These are phyloP conservation scores for Cronartium ribicola DNA, from an alignment of 1,284 basidiomycete species.

Conservation along the genomic window DNA sequence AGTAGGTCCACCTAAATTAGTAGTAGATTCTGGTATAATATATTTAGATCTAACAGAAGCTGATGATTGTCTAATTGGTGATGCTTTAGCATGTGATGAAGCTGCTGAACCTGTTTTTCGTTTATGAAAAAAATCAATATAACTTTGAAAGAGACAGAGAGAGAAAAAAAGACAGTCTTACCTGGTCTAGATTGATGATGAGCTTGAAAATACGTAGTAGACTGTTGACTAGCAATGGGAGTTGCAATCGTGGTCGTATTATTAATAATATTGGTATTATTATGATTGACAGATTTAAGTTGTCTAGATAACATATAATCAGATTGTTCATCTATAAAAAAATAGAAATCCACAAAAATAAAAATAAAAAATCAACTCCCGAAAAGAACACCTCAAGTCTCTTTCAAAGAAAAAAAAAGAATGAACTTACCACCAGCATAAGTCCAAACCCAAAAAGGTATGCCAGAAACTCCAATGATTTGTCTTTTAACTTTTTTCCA, in stretches of 20 bases:
- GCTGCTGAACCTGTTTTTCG: conserved; percentile 12
- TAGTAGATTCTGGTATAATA: background rate
- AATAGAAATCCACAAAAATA: background rate
- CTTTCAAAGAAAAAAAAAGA: background rate
- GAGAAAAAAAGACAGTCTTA: background rate
- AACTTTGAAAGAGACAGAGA: background rate
- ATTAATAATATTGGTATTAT: no score
- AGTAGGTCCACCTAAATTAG: conserved; percentile 30
- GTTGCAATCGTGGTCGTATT: background rate
- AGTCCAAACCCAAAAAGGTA: conserved; percentile 34
- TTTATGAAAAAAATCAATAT: background rate
- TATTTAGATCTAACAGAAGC: conserved; percentile 5
- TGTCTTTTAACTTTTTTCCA: conserved; percentile 31
- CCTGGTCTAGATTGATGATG: conserved; percentile 31
- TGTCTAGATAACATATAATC: conserved; percentile 26
- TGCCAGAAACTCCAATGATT: conserved; percentile 31
- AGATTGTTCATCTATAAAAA: conserved; percentile 25
- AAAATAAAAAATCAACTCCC: background rate
- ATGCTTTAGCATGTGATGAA: conserved; percentile 29
- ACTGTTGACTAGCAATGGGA: background rate
- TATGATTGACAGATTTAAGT: background rate
- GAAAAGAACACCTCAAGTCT: background rate
- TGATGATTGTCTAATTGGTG: conserved; percentile 20
- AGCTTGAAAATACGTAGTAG: conserved; percentile 18
- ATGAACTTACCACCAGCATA: conserved; percentile 31